phyloP scores from a whole-genome alignment of 2,329 filamentous ascomycete genomes.

The Drechslera avenae region DNA sequence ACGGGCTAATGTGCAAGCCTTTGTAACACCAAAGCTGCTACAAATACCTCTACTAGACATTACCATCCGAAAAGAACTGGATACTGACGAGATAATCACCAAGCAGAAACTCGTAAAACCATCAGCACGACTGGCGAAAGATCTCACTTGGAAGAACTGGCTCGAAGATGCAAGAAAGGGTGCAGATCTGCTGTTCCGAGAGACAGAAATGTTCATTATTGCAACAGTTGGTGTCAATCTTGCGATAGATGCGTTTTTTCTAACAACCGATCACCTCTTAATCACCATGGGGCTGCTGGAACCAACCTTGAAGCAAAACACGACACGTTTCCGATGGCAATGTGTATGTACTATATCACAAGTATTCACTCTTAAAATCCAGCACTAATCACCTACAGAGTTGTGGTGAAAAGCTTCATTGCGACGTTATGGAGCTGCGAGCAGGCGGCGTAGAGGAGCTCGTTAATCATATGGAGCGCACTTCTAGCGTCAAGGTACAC shows the following conservation, averaged over 20 bases:
- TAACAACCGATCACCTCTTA: conserved; percentile 1
- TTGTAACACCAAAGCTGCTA: not conserved
- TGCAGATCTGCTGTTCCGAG: not conserved
- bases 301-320: conserved; percentile 2
- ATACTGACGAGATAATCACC: not conserved
- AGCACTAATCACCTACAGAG: conserved; percentile 9
- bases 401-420: conserved; percentile 19
- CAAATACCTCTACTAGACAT: not conserved
- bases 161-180: not conserved
- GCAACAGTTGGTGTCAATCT: not conserved
- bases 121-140: too few relatives aligned
- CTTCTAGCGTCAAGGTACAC: conserved; percentile 7
- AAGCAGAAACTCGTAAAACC: not conserved
- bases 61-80: not conserved
- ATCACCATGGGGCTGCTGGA: conserved; percentile 10
- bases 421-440: conserved; percentile 22
- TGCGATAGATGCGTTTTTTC: not conserved
- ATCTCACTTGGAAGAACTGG: not conserved
- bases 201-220: not conserved
- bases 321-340: conserved; percentile 24
- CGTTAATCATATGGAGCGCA: conserved; percentile 7
- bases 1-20: conserved; percentile 11
- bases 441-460: conserved; percentile 17
- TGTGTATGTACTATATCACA: conserved; percentile 21
- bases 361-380: not conserved